A percentile compares a stretch with the other conserved stretches of the same genome.
Evolutionary conservation across 176 grass and related monocot genomes (phyloP).

Genomic region (Eremochloa ophiuroides): DNA sequence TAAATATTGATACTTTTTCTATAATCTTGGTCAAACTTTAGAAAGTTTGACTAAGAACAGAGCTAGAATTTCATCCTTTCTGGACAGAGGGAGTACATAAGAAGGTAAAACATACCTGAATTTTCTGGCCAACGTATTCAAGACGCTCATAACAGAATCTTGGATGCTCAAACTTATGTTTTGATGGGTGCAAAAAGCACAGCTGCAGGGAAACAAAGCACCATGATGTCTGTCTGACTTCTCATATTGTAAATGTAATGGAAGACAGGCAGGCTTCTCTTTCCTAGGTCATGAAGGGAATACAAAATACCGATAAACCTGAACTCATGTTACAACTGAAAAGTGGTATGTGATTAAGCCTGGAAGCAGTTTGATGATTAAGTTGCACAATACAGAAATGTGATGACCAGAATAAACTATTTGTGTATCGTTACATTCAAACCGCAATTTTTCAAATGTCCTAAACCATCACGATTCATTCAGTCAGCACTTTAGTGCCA

Average conservation of each 20-base stretch:
- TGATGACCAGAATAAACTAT: not conserved
- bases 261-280: not conserved
- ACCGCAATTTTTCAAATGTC: not conserved
- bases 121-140: slow-evolving; percentile 95
- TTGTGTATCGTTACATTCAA: not conserved
- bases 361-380: not conserved
- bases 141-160: slow-evolving; percentile 95
- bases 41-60: no score
- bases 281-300: not conserved
- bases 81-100: not conserved
- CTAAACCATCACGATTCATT: not conserved
- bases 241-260: not conserved
- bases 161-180: slow-evolving; percentile 97
- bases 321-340: not conserved
- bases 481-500: not conserved
- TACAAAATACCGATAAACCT: not conserved
- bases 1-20: no score
- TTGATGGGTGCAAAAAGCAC: slow-evolving; percentile 88
- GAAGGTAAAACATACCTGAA: slow-evolving; percentile 62
- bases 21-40: no score
- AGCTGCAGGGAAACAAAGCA: slow-evolving; percentile 44
- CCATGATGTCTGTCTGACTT: not conserved
- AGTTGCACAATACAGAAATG: not conserved
- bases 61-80: no score
- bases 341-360: not conserved